A percentile compares a stretch with the other conserved stretches of the same genome.
Evolutionary conservation across 202 grass and related monocot genomes (phyloP).

Genomic region (Dendrocalamus latiflorus): DNA sequence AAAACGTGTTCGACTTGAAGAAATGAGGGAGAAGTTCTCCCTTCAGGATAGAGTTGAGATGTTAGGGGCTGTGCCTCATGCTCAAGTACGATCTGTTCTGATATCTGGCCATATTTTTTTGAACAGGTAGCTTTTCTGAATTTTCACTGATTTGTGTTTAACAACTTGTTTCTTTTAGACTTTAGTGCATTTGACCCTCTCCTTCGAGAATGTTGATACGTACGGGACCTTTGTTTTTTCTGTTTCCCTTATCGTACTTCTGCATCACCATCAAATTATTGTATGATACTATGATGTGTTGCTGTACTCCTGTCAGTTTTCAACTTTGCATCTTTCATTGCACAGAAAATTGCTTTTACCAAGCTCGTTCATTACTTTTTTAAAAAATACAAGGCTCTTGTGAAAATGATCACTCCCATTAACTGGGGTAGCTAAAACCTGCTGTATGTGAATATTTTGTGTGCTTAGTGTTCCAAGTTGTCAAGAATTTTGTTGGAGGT

Average conservation of each 20-base stretch:
- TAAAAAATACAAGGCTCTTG: background rate
- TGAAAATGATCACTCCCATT: background rate
- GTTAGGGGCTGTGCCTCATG: conserved; percentile 92
- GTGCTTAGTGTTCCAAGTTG: no score
- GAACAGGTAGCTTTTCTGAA: conserved; percentile 58
- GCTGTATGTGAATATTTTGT: background rate
- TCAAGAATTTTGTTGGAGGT: background rate
- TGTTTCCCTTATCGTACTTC: background rate
- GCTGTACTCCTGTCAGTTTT: background rate
- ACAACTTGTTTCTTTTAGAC: background rate
- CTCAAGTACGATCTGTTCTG: conserved; percentile 81
- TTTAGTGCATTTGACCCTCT: background rate
- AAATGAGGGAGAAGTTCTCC: conserved; percentile 97
- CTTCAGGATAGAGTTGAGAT: conserved; percentile 97
- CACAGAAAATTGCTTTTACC: background rate
- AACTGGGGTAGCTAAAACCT: background rate
- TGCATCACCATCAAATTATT: background rate
- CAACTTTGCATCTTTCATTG: background rate
- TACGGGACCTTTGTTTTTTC: background rate
- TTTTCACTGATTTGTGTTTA: background rate
- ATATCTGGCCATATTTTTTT: conserved; percentile 94
- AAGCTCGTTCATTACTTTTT: background rate
- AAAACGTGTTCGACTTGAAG: conserved; percentile 88
- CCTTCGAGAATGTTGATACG: background rate
- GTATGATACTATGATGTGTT: background rate